Evolutionary conservation across 1,139 yeast genomes (phyloP).

Genomic region (Suhomyces ambrosiae): DNA sequence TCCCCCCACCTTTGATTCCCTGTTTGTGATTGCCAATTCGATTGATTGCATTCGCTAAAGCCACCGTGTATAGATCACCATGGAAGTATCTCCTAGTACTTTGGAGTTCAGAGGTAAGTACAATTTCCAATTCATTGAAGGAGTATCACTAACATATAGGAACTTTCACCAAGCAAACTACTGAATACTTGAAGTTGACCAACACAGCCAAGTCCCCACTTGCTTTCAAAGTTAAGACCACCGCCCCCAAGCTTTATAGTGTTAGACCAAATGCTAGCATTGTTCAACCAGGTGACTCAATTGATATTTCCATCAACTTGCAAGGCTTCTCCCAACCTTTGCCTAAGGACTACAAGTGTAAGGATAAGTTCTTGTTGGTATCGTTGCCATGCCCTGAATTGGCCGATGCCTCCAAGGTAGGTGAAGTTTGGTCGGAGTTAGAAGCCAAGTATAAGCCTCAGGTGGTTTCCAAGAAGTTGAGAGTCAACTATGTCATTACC

Average conservation of each 20-base stretch:
- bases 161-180: constrained; percentile 73
- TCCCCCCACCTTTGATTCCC: not conserved
- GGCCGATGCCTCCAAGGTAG: constrained; percentile 57
- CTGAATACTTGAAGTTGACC: constrained; percentile 66
- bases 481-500: constrained; percentile 62
- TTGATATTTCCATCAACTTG: constrained; percentile 78
- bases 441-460: constrained; percentile 63
- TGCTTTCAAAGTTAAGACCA: constrained; percentile 96
- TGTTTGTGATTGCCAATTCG: constrained; percentile 1
- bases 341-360: constrained; percentile 70
- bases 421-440: constrained; percentile 72
- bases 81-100: constrained; percentile 63
- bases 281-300: constrained; percentile 70
- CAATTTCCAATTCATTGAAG: not conserved
- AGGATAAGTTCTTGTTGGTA: constrained; percentile 90
- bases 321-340: constrained; percentile 84
- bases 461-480: constrained; percentile 73
- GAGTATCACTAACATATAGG: constrained; percentile 36
- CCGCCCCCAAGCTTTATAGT: constrained; percentile 95
- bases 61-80: constrained; percentile 23
- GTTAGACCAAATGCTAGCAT: constrained; percentile 94
- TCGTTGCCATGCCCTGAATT: constrained; percentile 73
- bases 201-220: constrained; percentile 64
- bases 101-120: constrained; percentile 78
- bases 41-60: constrained; percentile 6